phyloP scores from a whole-genome alignment of 2,329 filamentous ascomycete genomes.

The Exophiala oligosperma region DNA sequence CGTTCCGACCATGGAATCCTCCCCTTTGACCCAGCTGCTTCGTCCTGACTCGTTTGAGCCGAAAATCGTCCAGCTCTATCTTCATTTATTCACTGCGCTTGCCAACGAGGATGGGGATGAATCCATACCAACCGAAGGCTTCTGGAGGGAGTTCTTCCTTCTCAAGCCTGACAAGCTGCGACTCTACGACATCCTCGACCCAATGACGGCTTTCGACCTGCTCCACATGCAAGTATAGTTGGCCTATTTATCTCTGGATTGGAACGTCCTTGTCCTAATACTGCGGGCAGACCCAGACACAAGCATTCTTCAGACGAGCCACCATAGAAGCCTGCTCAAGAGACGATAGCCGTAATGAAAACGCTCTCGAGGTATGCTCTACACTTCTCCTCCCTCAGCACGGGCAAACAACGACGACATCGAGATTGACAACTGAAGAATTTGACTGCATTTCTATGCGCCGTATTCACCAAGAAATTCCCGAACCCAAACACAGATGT shows the following conservation, averaged over 20 bases:
- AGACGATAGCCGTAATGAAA: constrained; percentile 64
- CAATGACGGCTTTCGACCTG: constrained; percentile 72
- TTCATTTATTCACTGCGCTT: constrained; percentile 68
- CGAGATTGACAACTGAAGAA: constrained; percentile 63
- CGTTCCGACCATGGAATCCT: constrained; percentile 40
- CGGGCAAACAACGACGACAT: not conserved
- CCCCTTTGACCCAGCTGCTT: constrained; percentile 88
- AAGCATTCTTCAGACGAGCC: constrained; percentile 74
- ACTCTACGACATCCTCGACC: constrained; percentile 67
- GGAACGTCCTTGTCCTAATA: constrained; percentile 23
- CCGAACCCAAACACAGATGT: constrained; percentile 94
- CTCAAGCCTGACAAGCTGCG: constrained; percentile 73
- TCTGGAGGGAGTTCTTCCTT: constrained; percentile 96
- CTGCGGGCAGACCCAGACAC: constrained; percentile 59
- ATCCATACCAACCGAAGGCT: constrained; percentile 75
- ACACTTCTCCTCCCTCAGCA: not conserved
- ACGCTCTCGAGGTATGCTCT: constrained; percentile 74
- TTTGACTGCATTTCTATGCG: constrained; percentile 81
- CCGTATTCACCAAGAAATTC: constrained; percentile 83
- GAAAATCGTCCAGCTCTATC: constrained; percentile 90
- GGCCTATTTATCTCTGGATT: constrained; percentile 4
- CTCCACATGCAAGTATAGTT: constrained; percentile 66
- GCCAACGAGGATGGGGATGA: constrained; percentile 57
- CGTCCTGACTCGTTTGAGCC: constrained; percentile 88
- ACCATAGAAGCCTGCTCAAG: constrained; percentile 66